These are phyloP conservation scores for Ammopiptanthus mongolicus DNA, from an alignment of 306 rosid genomes.

Conservation along the genomic window DNA sequence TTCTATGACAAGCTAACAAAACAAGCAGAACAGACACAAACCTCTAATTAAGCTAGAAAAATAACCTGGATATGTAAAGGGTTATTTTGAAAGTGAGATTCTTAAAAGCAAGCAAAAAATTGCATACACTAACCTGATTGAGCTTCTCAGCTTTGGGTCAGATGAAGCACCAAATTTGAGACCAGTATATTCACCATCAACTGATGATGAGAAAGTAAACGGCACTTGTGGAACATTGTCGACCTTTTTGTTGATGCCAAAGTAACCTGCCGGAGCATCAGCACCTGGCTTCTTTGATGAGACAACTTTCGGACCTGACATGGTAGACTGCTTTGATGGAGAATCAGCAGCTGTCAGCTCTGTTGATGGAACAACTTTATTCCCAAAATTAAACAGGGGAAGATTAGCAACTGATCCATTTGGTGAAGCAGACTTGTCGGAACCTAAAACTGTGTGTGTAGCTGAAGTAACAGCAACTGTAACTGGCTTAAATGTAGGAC, in stretches of 20 bases:
- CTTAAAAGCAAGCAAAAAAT: not conserved
- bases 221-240: constrained; percentile 26
- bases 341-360: constrained; percentile 15
- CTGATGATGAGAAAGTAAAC: constrained; percentile 33
- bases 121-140: constrained; percentile 43
- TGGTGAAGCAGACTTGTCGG: constrained; percentile 23
- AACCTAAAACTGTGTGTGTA: constrained; percentile 24
- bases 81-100: not conserved
- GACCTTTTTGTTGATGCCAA: constrained; percentile 30
- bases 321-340: constrained; percentile 14
- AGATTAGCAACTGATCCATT: constrained; percentile 31
- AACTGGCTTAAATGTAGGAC: constrained; percentile 19
- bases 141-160: constrained; percentile 31
- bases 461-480: not conserved
- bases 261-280: constrained; percentile 22
- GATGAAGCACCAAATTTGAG: constrained; percentile 32
- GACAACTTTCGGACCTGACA: constrained; percentile 27
- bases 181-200: constrained; percentile 24
- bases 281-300: constrained; percentile 32
- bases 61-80: not conserved
- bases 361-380: constrained; percentile 15
- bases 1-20: not conserved
- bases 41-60: not conserved
- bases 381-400: constrained; percentile 23
- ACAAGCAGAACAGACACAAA: not conserved